Evolutionary conservation across 805 yeast genomes (phyloP).

Genomic region (Kodamaea nitidulidarum): DNA sequence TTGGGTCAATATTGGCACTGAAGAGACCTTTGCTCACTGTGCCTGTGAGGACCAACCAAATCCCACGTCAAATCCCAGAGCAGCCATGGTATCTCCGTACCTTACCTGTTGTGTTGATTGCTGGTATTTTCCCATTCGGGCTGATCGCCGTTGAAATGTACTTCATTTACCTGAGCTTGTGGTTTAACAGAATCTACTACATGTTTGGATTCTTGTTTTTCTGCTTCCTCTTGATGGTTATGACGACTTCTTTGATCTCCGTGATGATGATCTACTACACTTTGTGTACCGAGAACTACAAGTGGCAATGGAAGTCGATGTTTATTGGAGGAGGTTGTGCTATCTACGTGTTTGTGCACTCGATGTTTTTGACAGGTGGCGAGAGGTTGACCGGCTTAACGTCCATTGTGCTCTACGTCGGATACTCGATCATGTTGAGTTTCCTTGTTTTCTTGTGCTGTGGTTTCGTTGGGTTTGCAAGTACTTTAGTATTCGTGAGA

Average conservation of each 20-base stretch:
- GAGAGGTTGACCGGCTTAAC: constrained; percentile 63
- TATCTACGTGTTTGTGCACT: constrained; percentile 77
- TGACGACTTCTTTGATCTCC: constrained; percentile 79
- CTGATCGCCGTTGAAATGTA: constrained; percentile 93
- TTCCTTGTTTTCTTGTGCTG: constrained; percentile 72
- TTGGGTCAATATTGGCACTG: constrained; percentile 78
- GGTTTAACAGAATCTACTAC: constrained; percentile 92
- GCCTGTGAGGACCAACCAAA: constrained; percentile 91
- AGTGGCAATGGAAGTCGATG: constrained; percentile 96
- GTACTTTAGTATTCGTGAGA: constrained; percentile 69
- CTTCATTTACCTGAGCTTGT: constrained; percentile 82
- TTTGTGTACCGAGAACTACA: constrained; percentile 85
- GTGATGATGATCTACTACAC: constrained; percentile 77
- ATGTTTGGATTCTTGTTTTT: constrained; percentile 96
- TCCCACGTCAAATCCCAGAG: constrained; percentile 91
- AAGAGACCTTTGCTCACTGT: constrained; percentile 53
- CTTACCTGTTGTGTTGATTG: constrained; percentile 60
- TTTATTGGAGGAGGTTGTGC: constrained; percentile 88
- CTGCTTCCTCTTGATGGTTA: constrained; percentile 76
- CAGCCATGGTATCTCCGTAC: constrained; percentile 83
- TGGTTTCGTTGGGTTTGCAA: constrained; percentile 81
- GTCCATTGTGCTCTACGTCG: constrained; percentile 74
- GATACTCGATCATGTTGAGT: constrained; percentile 75
- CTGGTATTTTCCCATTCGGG: constrained; percentile 93
- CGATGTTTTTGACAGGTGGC: constrained; percentile 68